Evolutionary conservation across 1,284 basidiomycete species (phyloP).

Genomic region (Anthracocystis setariae): DNA sequence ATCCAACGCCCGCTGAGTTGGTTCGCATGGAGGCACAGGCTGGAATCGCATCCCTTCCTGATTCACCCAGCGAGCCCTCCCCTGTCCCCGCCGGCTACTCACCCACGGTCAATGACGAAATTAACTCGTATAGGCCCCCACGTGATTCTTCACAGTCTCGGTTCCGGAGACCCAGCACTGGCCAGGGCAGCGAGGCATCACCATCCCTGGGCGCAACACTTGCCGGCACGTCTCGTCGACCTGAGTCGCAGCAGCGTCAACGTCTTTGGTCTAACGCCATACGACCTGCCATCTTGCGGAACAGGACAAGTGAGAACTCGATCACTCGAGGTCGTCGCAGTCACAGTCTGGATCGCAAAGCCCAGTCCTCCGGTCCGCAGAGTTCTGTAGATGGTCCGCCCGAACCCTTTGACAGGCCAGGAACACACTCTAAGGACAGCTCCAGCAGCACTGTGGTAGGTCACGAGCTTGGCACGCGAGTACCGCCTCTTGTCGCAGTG

Average conservation of each 20-base stretch:
- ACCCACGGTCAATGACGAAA: constrained; percentile 19
- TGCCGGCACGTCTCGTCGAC: constrained; percentile 15
- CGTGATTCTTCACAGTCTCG: constrained; percentile 19
- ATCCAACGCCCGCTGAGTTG: constrained; percentile 54
- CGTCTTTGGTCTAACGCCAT: constrained; percentile 37
- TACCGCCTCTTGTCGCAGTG: constrained; percentile 30
- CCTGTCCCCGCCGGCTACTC: constrained; percentile 34
- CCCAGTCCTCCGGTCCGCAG: constrained; percentile 14
- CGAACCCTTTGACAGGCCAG: constrained; percentile 7
- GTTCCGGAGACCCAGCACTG: constrained; percentile 23
- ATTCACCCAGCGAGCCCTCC: constrained; percentile 50
- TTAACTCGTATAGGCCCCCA: background rate
- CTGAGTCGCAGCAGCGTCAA: constrained; percentile 22
- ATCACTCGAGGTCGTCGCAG: constrained; percentile 30
- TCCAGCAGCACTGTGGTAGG: constrained; percentile 26
- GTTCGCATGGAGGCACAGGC: constrained; percentile 59
- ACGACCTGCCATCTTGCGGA: constrained; percentile 32
- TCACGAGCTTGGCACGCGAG: constrained; percentile 12
- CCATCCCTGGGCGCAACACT: constrained; percentile 9
- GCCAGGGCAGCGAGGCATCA: constrained; percentile 33
- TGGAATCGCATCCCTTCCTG: constrained; percentile 54
- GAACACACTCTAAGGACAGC: constrained; percentile 33
- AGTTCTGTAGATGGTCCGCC: constrained; percentile 22
- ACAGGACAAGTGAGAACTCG: constrained; percentile 34
- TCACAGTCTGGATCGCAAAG: constrained; percentile 24